phyloP scores from a whole-genome alignment of 257 asterid genomes.

The Gynochthodes officinalis region DNA sequence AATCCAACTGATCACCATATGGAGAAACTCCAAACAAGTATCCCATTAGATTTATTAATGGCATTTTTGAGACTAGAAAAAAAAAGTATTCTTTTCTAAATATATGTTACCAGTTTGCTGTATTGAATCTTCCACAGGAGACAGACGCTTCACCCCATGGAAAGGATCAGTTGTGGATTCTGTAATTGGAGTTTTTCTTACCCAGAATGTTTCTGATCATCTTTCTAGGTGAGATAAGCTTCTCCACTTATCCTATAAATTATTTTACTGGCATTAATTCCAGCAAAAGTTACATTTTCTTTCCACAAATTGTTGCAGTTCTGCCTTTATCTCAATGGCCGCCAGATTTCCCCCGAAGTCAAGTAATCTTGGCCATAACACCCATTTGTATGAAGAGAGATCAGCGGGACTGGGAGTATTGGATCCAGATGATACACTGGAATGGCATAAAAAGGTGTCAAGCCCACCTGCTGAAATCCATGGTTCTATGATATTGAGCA shows the following conservation, averaged over 20 bases:
- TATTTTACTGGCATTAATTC: slow-evolving; percentile 1
- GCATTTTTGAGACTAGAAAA: not conserved
- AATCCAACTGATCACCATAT: not conserved
- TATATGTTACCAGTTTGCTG: slow-evolving; percentile 6
- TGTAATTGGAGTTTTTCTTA: slow-evolving; percentile 51
- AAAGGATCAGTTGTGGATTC: slow-evolving; percentile 60
- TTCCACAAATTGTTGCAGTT: slow-evolving; percentile 32
- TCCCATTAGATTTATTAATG: not conserved
- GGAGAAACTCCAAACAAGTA: not conserved
- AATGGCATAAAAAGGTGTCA: slow-evolving; percentile 35
- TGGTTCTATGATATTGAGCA: slow-evolving; percentile 32
- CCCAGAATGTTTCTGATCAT: slow-evolving; percentile 58
- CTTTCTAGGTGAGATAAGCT: slow-evolving; percentile 45
- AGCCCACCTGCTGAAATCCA: slow-evolving; percentile 31
- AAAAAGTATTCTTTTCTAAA: not conserved
- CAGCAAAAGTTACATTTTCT: not conserved
- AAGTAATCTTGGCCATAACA: slow-evolving; percentile 16
- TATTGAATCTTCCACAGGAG: slow-evolving; percentile 38
- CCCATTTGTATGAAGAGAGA: slow-evolving; percentile 39
- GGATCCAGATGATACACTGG: slow-evolving; percentile 42
- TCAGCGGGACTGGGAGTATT: slow-evolving; percentile 46
- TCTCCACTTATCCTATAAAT: not conserved
- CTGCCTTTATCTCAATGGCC: slow-evolving; percentile 55
- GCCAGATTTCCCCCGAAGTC: slow-evolving; percentile 44
- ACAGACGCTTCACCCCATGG: slow-evolving; percentile 56